Conservation (phyloP, 2,329 filamentous ascomycete genomes). For the Penicillium sp. region DNA sequence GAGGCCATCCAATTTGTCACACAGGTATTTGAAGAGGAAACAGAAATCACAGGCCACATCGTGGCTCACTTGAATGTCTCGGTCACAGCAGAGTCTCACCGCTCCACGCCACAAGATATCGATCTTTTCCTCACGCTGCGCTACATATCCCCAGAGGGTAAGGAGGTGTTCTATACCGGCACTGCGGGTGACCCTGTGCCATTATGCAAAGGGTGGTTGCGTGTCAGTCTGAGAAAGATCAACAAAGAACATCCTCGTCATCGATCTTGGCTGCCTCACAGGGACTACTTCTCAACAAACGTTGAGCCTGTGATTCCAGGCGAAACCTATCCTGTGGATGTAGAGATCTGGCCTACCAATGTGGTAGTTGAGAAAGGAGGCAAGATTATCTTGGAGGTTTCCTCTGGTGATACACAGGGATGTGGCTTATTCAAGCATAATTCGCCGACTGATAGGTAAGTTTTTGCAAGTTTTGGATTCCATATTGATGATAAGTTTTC, state of each 20-base stretch:
- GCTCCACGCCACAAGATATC: constrained; percentile 47
- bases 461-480: not conserved
- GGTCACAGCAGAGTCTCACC: constrained; percentile 37
- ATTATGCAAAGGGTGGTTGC: too few species aligned
- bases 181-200: constrained; percentile 46
- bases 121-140: constrained; percentile 59
- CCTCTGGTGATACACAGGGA: not conserved
- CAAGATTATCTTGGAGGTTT: constrained; percentile 11
- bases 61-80: constrained; percentile 66
- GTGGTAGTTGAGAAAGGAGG: constrained; percentile 26
- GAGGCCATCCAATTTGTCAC: constrained; percentile 61
- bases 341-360: constrained; percentile 38
- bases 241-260: constrained; percentile 38
- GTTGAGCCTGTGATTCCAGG: constrained; percentile 45
- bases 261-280: constrained; percentile 45
- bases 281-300: constrained; percentile 45
- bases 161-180: constrained; percentile 58
- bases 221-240: too few species aligned
- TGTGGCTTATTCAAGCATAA: not conserved
- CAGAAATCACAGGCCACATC: constrained; percentile 69
- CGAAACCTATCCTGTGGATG: constrained; percentile 50
- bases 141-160: constrained; percentile 50
- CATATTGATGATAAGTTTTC: too few species aligned
- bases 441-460: constrained; percentile 2
- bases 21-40: constrained; percentile 59